Evolutionary conservation across 1,284 basidiomycete genomes (phyloP).

Genomic region (Fistulinella staudtii): DNA sequence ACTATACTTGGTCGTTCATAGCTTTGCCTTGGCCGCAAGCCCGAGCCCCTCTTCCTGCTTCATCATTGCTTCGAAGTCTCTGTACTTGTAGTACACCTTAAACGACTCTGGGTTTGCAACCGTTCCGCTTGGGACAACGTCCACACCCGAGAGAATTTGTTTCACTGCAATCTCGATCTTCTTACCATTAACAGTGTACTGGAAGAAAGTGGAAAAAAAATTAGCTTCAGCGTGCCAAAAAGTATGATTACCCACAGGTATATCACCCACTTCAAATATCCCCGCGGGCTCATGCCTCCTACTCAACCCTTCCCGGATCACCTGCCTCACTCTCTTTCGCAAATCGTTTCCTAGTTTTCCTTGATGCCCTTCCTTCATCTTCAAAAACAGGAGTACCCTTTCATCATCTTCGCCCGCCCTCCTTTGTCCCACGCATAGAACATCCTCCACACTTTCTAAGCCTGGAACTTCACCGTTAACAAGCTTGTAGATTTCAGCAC

Average conservation of each 20-base stretch:
- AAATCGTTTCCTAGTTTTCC: slow-evolving; percentile 48
- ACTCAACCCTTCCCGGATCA: slow-evolving; percentile 66
- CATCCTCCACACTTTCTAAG: slow-evolving; percentile 63
- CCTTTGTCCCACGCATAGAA: slow-evolving; percentile 79
- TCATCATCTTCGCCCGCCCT: slow-evolving; percentile 74
- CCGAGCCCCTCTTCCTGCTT: slow-evolving; percentile 15
- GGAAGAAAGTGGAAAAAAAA: background rate
- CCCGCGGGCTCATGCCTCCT: slow-evolving; percentile 70
- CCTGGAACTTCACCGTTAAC: slow-evolving; percentile 46
- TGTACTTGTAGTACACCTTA: slow-evolving; percentile 58
- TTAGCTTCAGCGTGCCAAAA: background rate
- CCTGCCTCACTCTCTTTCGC: slow-evolving; percentile 48
- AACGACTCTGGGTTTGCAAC: slow-evolving; percentile 67
- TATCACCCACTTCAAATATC: slow-evolving; percentile 58
- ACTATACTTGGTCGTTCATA: slow-evolving; percentile 15
- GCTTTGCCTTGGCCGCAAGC: slow-evolving; percentile 8
- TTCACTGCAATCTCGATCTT: slow-evolving; percentile 75
- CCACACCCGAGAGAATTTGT: slow-evolving; percentile 62
- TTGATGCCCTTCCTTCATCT: slow-evolving; percentile 57
- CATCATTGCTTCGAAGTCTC: slow-evolving; percentile 38
- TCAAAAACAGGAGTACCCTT: slow-evolving; percentile 81
- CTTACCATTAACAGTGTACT: slow-evolving; percentile 73
- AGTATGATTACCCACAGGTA: slow-evolving; percentile 48
- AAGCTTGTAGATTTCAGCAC: slow-evolving; percentile 81
- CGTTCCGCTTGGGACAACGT: slow-evolving; percentile 61